These are phyloP conservation scores for Penicillium corylophilum DNA, from an alignment of 2,329 filamentous ascomycete species.

Conservation along the genomic window DNA sequence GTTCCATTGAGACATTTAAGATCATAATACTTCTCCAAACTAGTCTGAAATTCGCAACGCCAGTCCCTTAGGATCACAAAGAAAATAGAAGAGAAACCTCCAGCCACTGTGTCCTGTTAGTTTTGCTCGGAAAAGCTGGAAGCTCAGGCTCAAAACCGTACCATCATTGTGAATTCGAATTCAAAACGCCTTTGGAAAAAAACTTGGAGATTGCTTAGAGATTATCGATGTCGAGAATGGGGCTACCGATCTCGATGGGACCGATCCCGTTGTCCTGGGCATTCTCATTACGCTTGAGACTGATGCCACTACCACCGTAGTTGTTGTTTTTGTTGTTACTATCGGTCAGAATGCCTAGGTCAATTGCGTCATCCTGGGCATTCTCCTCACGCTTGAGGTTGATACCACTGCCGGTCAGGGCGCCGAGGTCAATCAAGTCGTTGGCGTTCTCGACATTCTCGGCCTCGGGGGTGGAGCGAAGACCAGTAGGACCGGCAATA, in stretches of 20 bases:
- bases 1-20: background rate
- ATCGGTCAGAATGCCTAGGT: no score
- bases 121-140: no score
- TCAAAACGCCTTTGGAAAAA: no score
- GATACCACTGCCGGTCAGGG: background rate
- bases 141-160: no score
- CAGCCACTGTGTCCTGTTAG: background rate
- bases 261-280: background rate
- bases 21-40: background rate
- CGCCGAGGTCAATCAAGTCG: background rate
- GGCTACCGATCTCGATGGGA: background rate
- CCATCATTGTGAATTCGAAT: no score
- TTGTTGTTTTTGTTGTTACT: no score
- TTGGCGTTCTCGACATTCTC: background rate
- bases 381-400: background rate
- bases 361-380: background rate
- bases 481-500: conserved; percentile 3
- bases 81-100: background rate
- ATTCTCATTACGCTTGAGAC: background rate
- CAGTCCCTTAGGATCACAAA: background rate
- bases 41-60: background rate
- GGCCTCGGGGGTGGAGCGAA: background rate
- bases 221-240: background rate
- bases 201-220: background rate
- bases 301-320: background rate